Percentiles rank a stretch among this genome's conserved stretches.
Conservation (phyloP, 371 early-diverging fungal genomes). For the Zancudomyces culisetae region DNA sequence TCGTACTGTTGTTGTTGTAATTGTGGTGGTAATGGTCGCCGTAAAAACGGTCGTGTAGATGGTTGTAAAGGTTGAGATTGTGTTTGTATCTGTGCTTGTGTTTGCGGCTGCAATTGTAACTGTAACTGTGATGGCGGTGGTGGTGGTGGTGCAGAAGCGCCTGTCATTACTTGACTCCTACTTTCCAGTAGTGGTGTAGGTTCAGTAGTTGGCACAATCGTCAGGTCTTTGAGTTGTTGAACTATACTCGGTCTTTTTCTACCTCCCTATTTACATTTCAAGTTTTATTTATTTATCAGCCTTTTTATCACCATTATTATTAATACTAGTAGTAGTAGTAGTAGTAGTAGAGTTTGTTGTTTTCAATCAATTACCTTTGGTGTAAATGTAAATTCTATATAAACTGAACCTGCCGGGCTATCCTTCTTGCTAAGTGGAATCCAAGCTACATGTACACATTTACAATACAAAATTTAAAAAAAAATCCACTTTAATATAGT, state of each 20-base stretch:
- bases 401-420: slow-evolving; percentile 17
- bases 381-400: slow-evolving; percentile 21
- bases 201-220: slow-evolving; percentile 8
- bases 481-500: too few relatives aligned
- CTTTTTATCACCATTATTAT: too few relatives aligned
- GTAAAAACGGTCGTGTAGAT: too few relatives aligned
- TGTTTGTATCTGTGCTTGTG: too few relatives aligned
- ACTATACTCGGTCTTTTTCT: slow-evolving; percentile 10
- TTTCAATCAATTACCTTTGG: slow-evolving; percentile 12
- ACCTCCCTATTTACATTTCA: too few relatives aligned
- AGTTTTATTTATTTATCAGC: too few relatives aligned
- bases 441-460: too few relatives aligned
- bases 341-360: not conserved
- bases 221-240: slow-evolving; percentile 2
- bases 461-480: too few relatives aligned
- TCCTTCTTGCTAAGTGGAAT: slow-evolving; percentile 14
- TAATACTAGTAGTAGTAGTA: not conserved
- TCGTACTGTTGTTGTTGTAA: too few relatives aligned
- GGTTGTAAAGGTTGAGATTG: too few relatives aligned
- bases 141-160: not conserved
- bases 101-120: too few relatives aligned
- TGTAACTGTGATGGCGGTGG: not conserved
- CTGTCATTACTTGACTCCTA: not conserved
- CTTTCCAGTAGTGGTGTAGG: not conserved
- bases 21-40: too few relatives aligned